A percentile compares a stretch with the other conserved stretches of the same genome.
phyloP scores from a whole-genome alignment of 2,329 filamentous ascomycete genomes.

The Pezicula carpinea region DNA sequence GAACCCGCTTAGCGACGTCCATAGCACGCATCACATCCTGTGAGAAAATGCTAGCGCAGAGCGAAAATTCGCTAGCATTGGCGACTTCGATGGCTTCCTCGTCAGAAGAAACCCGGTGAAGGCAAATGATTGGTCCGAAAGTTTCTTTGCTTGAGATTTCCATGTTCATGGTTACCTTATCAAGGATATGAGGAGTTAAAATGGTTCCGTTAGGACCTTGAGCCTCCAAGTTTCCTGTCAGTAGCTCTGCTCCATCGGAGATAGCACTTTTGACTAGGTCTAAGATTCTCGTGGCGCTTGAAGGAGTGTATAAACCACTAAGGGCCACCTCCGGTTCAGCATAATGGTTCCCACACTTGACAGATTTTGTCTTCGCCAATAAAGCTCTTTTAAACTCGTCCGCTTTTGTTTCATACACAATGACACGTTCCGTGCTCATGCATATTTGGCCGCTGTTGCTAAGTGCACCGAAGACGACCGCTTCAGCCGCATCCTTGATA shows the following conservation, averaged over 20 bases:
- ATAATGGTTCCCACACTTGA: neutral
- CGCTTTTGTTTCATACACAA: conserved; percentile 47
- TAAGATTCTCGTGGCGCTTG: neutral
- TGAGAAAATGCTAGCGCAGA: conserved; percentile 62
- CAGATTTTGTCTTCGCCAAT: conserved; percentile 50
- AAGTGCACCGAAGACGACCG: conserved; percentile 65
- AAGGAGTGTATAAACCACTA: neutral
- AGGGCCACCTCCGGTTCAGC: neutral
- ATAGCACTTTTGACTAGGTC: neutral
- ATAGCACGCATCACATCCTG: conserved; percentile 43
- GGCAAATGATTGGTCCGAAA: conserved; percentile 55
- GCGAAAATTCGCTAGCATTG: conserved; percentile 62
- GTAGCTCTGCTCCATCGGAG: neutral
- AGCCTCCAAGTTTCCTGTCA: conserved; percentile 35
- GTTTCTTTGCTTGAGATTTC: conserved; percentile 66
- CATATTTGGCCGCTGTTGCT: conserved; percentile 74
- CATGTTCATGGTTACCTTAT: conserved; percentile 58
- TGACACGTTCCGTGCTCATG: conserved; percentile 75
- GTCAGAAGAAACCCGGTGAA: conserved; percentile 48
- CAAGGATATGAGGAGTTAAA: conserved; percentile 29
- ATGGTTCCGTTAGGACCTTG: conserved; percentile 28
- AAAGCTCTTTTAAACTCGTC: conserved; percentile 21
- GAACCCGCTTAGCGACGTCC: conserved; percentile 39
- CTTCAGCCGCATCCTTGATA: conserved; percentile 61
- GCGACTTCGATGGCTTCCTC: conserved; percentile 56